Percentiles rank a stretch among this genome's conserved stretches.
These are phyloP conservation scores for Cutaneotrichosporon cyanovorans DNA, from an alignment of 1,284 basidiomycete genomes.

Conservation along the genomic window DNA sequence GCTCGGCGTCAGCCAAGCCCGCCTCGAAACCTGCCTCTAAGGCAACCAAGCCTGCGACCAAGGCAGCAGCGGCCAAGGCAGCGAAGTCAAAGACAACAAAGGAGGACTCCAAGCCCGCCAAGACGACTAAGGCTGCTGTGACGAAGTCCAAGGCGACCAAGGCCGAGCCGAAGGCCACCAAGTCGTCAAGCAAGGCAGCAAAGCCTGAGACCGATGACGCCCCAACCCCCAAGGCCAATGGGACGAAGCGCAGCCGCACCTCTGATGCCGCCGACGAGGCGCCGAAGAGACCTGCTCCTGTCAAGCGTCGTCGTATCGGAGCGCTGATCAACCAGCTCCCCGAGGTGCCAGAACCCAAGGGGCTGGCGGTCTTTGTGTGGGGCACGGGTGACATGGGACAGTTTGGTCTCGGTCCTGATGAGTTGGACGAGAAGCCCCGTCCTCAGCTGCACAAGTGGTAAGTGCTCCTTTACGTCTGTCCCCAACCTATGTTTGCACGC, in stretches of 20 bases:
- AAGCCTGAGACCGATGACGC: slow-evolving; percentile 1
- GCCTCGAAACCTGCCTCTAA: too few relatives aligned
- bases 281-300: slow-evolving; percentile 3
- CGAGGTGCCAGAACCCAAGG: slow-evolving; percentile 4
- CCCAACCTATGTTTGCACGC: slow-evolving; percentile 7
- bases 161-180: slow-evolving; percentile 1
- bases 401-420: slow-evolving; percentile 67
- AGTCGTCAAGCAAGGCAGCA: slow-evolving; percentile 3
- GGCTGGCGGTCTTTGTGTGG: slow-evolving; percentile 60
- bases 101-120: slow-evolving; percentile 6
- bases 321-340: slow-evolving; percentile 27
- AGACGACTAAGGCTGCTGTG: slow-evolving; percentile 2
- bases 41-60: neutral
- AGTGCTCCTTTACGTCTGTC: slow-evolving; percentile 8
- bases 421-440: slow-evolving; percentile 60
- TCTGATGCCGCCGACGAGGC: slow-evolving; percentile 1
- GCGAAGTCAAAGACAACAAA: slow-evolving; percentile 1
- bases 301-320: slow-evolving; percentile 13
- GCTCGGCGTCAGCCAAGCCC: too few relatives aligned
- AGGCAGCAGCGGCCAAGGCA: neutral
- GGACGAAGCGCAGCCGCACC: slow-evolving; percentile 2
- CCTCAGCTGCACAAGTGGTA: slow-evolving; percentile 57
- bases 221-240: slow-evolving; percentile 1
- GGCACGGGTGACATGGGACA: slow-evolving; percentile 80
- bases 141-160: slow-evolving; percentile 9